These are phyloP conservation scores for Mycosphaerella sp. DNA, from an alignment of 2,329 filamentous ascomycete genomes.

Conservation along the genomic window DNA sequence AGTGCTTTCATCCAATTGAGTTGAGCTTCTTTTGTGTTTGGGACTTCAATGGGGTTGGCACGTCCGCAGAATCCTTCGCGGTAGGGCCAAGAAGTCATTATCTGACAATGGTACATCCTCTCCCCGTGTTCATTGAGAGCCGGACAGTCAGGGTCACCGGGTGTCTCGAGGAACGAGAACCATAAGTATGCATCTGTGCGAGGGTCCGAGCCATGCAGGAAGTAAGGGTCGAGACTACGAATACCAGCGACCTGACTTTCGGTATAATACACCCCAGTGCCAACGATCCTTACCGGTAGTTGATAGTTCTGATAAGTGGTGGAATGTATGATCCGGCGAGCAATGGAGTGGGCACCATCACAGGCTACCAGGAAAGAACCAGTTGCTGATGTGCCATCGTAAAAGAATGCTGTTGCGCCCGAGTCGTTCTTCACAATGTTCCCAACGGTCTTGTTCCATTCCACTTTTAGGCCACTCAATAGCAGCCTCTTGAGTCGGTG, in stretches of 20 bases:
- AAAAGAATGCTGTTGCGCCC: slow-evolving; percentile 6
- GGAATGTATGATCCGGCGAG: slow-evolving; percentile 8
- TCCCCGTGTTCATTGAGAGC: background rate
- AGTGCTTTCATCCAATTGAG: slow-evolving; percentile 17
- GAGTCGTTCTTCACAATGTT: slow-evolving; percentile 1
- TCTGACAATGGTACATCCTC: slow-evolving; percentile 18
- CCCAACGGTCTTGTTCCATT: slow-evolving; percentile 11
- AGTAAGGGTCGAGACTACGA: slow-evolving; percentile 45
- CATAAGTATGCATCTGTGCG: slow-evolving; percentile 48
- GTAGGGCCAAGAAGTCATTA: slow-evolving; percentile 47
- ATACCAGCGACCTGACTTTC: slow-evolving; percentile 40
- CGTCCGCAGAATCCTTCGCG: slow-evolving; percentile 21
- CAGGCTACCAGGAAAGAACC: slow-evolving; percentile 13
- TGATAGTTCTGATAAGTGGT: slow-evolving; percentile 22
- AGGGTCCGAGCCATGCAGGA: slow-evolving; percentile 49
- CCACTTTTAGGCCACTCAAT: slow-evolving; percentile 7
- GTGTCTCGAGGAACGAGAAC: slow-evolving; percentile 48
- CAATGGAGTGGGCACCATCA: slow-evolving; percentile 12
- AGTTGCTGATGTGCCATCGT: slow-evolving; percentile 7
- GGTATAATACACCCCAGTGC: slow-evolving; percentile 41
- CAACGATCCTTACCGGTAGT: slow-evolving; percentile 43
- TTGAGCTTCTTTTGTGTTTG: slow-evolving; percentile 30
- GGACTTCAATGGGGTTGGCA: slow-evolving; percentile 35
- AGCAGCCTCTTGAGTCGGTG: slow-evolving; percentile 2
- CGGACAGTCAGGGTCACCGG: slow-evolving; percentile 32